phyloP scores from a whole-genome alignment of 2,329 filamentous ascomycete genomes.

The Nigrograna mackinnonii region DNA sequence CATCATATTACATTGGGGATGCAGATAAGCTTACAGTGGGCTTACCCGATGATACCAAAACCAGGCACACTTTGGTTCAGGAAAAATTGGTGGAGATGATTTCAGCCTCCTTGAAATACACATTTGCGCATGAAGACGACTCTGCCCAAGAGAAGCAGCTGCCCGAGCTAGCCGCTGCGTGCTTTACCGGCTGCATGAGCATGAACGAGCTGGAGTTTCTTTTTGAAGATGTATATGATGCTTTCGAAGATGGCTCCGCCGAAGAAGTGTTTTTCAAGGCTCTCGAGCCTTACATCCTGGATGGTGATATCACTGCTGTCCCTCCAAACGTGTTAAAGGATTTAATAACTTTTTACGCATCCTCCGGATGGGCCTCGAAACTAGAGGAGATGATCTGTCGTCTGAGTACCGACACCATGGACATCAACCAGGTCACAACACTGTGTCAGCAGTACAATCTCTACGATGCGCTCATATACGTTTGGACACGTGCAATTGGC shows the following conservation, averaged over 20 bases:
- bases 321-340: constrained; percentile 86
- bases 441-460: constrained; percentile 90
- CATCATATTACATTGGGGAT: constrained; percentile 87
- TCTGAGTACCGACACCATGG: constrained; percentile 86
- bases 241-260: constrained; percentile 77
- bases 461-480: constrained; percentile 94
- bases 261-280: constrained; percentile 83
- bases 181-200: constrained; percentile 79
- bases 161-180: constrained; percentile 77
- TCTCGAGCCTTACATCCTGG: constrained; percentile 85
- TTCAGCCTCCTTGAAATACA: constrained; percentile 85
- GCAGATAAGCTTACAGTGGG: constrained; percentile 95
- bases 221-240: constrained; percentile 88
- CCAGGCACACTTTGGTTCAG: constrained; percentile 79
- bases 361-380: constrained; percentile 72
- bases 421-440: constrained; percentile 88
- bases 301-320: constrained; percentile 72
- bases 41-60: constrained; percentile 77
- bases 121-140: constrained; percentile 68
- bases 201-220: constrained; percentile 81
- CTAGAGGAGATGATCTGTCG: constrained; percentile 95
- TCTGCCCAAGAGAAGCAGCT: constrained; percentile 60
- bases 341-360: constrained; percentile 79
- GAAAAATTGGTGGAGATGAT: constrained; percentile 95
- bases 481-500: constrained; percentile 88